Base-by-base conservation (phyloP, 176 grass and related monocot species). In the Musa beccarii region DNA sequence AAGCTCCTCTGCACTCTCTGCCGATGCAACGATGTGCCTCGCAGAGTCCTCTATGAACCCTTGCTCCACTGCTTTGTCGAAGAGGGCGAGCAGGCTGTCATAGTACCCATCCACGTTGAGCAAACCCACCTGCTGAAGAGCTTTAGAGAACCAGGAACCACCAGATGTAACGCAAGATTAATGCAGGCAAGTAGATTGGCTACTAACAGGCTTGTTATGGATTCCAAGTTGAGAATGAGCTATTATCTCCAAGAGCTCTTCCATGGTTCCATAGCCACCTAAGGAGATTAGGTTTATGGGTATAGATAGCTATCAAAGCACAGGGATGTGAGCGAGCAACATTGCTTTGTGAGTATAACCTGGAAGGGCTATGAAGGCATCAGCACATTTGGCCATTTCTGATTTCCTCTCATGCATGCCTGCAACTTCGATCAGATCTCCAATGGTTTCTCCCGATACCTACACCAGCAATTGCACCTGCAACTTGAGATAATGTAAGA, bases 91-190 rank as follows among this genome's bases (percentile, higher is more conserved):
- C 84, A 97, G 78, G 82, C 78, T 83, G 66, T 97, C 66, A 69
- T 97, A 97, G 84, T 97, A 97, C 68, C 94, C 90, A 61, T 97
- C 90, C 52, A 97, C 90, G 66, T 97, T 97, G 53, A 97, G 90
- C 70, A 97, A 28, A 2, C 90, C 94, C 74, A 97, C 94, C 93
- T 97, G 43, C 59, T 26, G 54, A 53, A 25, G 14, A 55, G 23
- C 13, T 55, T 52, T 56, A 55, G 53, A 17, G 12, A 49, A 49
- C 20, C 15, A 15, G 11, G 14, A 69, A 15, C 14, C 26, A 49
- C 49, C 28, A 14, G 15, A 62, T 17, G 53, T 54, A 68, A 43
- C 77, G 10, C 62, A 78, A 63, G 79, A 72, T 52, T 63, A 63
- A 77, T 22, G 85, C 74, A 68, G 43, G 80, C 83, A 82, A 91